Conservation (phyloP, 2,329 filamentous ascomycete genomes). For the Huntiella moniliformis region DNA sequence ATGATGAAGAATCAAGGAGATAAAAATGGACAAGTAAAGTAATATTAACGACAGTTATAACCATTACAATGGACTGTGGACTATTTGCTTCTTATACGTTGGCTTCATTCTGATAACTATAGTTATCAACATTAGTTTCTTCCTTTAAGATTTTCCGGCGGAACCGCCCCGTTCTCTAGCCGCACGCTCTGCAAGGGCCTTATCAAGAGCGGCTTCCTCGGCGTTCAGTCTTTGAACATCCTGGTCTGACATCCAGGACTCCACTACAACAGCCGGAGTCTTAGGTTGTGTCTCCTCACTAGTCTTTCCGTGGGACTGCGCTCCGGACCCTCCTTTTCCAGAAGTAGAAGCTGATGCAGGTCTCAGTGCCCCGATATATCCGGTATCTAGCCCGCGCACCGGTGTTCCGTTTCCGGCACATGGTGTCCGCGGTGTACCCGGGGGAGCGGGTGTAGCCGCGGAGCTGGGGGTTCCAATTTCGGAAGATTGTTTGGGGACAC, state of each 20-base stretch:
- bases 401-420: constrained; percentile 6
- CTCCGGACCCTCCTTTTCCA: too few species aligned
- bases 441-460: background rate
- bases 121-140: too few species aligned
- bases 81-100: too few species aligned
- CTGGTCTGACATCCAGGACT: constrained; percentile 41
- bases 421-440: background rate
- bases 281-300: too few species aligned
- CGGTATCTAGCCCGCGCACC: background rate
- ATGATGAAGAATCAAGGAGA: background rate
- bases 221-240: constrained; percentile 37
- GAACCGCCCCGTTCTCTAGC: too few species aligned
- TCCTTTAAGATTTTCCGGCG: too few species aligned
- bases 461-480: background rate
- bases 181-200: constrained; percentile 26
- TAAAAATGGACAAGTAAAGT: background rate
- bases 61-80: too few species aligned
- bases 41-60: too few species aligned
- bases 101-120: too few species aligned
- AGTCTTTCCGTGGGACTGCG: too few species aligned
- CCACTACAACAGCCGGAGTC: constrained; percentile 18
- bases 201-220: constrained; percentile 38
- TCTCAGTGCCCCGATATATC: background rate
- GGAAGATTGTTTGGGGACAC: too few species aligned
- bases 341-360: constrained; percentile 4